Evolutionary conservation across 305 asterid genomes (phyloP).

Genomic region (Fraxinus albicans): DNA sequence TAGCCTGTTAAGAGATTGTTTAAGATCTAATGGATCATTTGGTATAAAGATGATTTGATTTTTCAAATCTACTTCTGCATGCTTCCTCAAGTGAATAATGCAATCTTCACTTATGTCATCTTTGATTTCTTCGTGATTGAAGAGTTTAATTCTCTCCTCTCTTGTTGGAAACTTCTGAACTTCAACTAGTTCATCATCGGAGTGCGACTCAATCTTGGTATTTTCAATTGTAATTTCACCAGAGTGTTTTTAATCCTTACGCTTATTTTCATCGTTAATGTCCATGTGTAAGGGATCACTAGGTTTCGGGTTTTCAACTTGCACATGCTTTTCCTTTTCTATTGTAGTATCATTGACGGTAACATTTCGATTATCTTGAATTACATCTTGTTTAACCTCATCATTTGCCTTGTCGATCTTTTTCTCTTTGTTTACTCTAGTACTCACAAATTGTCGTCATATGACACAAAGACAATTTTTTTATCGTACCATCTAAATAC

Average conservation of each 20-base stretch:
- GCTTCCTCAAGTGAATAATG: constrained; percentile 77
- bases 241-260: too few relatives aligned
- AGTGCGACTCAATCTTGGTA: not conserved
- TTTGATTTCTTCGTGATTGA: constrained; percentile 4
- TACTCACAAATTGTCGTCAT: not conserved
- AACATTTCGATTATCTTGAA: too few relatives aligned
- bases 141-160: not conserved
- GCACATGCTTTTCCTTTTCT: not conserved
- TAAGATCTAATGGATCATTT: constrained; percentile 61
- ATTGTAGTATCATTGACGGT: too few relatives aligned
- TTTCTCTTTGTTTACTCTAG: not conserved
- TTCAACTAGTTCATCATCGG: not conserved
- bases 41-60: constrained; percentile 55
- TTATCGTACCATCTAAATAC: not conserved
- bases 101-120: constrained; percentile 86
- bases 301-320: not conserved
- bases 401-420: not conserved
- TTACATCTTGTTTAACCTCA: too few relatives aligned
- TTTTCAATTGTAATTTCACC: not conserved
- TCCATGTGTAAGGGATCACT: not conserved
- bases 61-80: constrained; percentile 84
- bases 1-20: constrained; percentile 81
- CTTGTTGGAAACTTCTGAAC: not conserved
- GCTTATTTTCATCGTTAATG: not conserved
- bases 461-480: not conserved